These are phyloP conservation scores for Grosmannia penicillata DNA, from an alignment of 2,329 filamentous ascomycete genomes.

Conservation along the genomic window DNA sequence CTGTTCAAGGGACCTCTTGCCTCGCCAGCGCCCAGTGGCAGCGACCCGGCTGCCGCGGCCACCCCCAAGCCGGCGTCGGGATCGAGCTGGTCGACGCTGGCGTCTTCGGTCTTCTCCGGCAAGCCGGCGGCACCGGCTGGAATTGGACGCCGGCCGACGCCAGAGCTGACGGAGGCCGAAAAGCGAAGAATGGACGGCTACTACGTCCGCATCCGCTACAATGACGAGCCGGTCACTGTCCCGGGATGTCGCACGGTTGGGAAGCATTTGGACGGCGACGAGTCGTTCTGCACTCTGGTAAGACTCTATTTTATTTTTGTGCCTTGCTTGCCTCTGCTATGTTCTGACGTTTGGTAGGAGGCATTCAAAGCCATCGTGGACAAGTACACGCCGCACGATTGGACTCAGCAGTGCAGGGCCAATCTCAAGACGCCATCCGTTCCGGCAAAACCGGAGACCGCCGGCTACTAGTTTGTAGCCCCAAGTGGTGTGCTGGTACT, in stretches of 20 bases:
- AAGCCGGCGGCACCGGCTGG: conserved; percentile 18
- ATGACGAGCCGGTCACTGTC: conserved; percentile 67
- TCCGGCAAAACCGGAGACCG: conserved; percentile 33
- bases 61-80: no score
- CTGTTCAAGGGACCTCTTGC: conserved; percentile 49
- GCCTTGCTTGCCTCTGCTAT: neutral
- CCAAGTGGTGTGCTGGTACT: no score
- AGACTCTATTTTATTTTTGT: conserved; percentile 13
- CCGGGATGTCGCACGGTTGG: conserved; percentile 65
- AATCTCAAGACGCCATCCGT: conserved; percentile 28
- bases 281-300: conserved; percentile 80
- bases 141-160: conserved; percentile 46
- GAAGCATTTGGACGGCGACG: conserved; percentile 75
- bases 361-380: conserved; percentile 91
- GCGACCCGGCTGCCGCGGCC: neutral
- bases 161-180: conserved; percentile 41
- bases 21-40: conserved; percentile 13
- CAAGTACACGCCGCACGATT: conserved; percentile 71
- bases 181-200: conserved; percentile 52
- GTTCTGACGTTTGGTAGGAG: conserved; percentile 29
- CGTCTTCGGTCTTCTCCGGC: conserved; percentile 18
- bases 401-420: conserved; percentile 43
- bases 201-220: conserved; percentile 84
- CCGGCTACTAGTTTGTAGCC: conserved; percentile 27
- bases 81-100: conserved; percentile 18